phyloP scores from a whole-genome alignment of 495 filamentous ascomycete genomes.

The Penicillium diatomitis region DNA sequence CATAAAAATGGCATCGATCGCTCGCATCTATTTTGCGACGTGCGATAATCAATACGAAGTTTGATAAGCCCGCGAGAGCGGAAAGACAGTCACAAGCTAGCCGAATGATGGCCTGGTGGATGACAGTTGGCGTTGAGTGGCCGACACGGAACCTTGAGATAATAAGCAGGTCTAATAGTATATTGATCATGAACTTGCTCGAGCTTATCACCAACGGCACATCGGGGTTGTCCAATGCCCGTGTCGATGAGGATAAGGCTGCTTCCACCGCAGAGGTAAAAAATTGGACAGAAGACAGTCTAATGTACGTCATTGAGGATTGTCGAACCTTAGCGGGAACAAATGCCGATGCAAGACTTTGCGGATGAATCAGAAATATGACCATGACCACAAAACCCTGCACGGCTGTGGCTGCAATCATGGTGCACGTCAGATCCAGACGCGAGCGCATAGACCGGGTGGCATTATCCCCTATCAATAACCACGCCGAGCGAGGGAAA shows the following conservation, averaged over 20 bases:
- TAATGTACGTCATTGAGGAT: constrained; percentile 53
- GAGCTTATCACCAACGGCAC: constrained; percentile 61
- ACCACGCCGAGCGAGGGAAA: constrained; percentile 59
- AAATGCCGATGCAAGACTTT: constrained; percentile 49
- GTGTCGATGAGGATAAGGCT: constrained; percentile 51
- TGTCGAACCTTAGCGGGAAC: constrained; percentile 50
- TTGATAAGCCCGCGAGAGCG: constrained; percentile 48
- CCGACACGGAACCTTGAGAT: constrained; percentile 61
- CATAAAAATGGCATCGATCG: background rate
- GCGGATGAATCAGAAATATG: constrained; percentile 45
- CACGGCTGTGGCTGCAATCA: constrained; percentile 49
- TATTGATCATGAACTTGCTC: constrained; percentile 56
- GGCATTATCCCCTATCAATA: constrained; percentile 60
- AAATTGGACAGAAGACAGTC: constrained; percentile 51
- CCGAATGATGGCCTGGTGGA: constrained; percentile 55
- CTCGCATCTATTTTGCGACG: background rate
- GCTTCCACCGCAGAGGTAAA: constrained; percentile 56
- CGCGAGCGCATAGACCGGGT: constrained; percentile 44
- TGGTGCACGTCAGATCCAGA: constrained; percentile 51
- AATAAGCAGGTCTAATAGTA: constrained; percentile 58
- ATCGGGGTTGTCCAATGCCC: constrained; percentile 63
- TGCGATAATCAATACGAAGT: constrained; percentile 45
- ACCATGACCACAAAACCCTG: constrained; percentile 54
- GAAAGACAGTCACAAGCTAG: constrained; percentile 52
- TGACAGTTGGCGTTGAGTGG: constrained; percentile 43